These are phyloP conservation scores for Calonectria montana DNA, from an alignment of 2,329 filamentous ascomycete genomes.

Conservation along the genomic window DNA sequence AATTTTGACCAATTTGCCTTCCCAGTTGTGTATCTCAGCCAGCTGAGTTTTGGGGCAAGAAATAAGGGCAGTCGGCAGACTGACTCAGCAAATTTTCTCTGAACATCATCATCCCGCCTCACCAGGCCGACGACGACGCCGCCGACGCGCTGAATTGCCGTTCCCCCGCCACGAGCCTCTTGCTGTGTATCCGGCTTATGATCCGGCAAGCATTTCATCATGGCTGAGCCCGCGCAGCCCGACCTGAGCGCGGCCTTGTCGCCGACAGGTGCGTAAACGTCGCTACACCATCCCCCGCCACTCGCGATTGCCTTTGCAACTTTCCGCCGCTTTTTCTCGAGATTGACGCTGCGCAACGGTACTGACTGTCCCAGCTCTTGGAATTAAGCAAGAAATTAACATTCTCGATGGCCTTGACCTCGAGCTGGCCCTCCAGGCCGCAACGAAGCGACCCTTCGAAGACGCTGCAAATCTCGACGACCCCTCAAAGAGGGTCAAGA, in stretches of 20 bases:
- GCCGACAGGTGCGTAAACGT: constrained; percentile 48
- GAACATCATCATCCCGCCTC: constrained; percentile 46
- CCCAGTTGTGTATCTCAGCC: constrained; percentile 53
- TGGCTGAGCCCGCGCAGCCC: constrained; percentile 55
- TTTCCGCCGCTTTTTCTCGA: constrained; percentile 19
- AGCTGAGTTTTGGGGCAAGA: constrained; percentile 52
- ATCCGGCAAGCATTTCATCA: constrained; percentile 48
- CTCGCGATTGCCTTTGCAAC: constrained; percentile 13
- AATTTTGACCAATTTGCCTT: constrained; percentile 40
- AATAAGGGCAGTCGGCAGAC: constrained; percentile 52
- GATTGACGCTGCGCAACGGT: constrained; percentile 22
- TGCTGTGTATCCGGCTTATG: constrained; percentile 39
- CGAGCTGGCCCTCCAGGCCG: constrained; percentile 48
- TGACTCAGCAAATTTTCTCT: constrained; percentile 58
- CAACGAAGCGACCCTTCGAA: constrained; percentile 53
- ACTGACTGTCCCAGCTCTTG: constrained; percentile 44
- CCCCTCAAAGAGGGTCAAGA: constrained; percentile 50
- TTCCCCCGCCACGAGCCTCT: constrained; percentile 31
- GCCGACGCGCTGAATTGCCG: constrained; percentile 33
- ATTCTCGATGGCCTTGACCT: constrained; percentile 50
- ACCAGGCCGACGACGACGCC: constrained; percentile 33
- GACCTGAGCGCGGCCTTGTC: constrained; percentile 48
- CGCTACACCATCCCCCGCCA: constrained; percentile 21
- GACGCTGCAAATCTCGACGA: constrained; percentile 43
- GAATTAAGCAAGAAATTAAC: constrained; percentile 54